Base-by-base conservation (phyloP, 176 grass and related monocot genomes). In the Elymus sibiricus region DNA sequence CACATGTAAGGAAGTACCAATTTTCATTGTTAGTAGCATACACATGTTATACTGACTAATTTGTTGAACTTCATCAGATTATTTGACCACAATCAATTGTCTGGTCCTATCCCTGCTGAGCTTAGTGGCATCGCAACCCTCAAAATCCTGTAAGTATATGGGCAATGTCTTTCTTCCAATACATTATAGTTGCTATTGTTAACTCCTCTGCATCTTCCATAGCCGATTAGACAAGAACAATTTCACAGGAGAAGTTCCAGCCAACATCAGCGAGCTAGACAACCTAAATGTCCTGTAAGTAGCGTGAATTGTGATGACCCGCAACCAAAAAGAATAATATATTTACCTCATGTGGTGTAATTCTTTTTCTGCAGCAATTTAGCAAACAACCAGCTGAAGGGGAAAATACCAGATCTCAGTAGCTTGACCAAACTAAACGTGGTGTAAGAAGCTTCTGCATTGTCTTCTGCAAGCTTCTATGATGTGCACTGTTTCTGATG, bases 371-470 rank as follows among this genome's bases (percentile, higher is more conserved):
- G 16, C 74, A 94, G 95, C 39, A 93, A 93, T 74, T 78, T 95
- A 56, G 95, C 92, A 82, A 85, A 90, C 69, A 97, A 97, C 70
- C 68, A 93, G 21, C 75, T 97, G 27, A 58, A 1, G 12, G 95
- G 92, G 38, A 14, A 24, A 82, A 56, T 93, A 47, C 92, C 95
- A 64, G 67, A 97, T 82, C 88, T 97, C 62, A 74, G 84, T 67
- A 82, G 27, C 79, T 70, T 97, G 75, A 82, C 37, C 5, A 70
- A 78, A 21, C 82, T 97, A 78, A 91, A 84, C 38, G 59, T 74
- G 66, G 59, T 97, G 95, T 97, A 93, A 85, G 86, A 76, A 79
- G n/a, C n/a, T 28, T 63, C 56, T 58, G 8, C 28, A 24, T 27
- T 44, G 13, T 79, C 79, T 85, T 47, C 60, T 81, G 64, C 59